phyloP scores from a whole-genome alignment of 2,329 filamentous ascomycete genomes.

The Penicillium palitans region DNA sequence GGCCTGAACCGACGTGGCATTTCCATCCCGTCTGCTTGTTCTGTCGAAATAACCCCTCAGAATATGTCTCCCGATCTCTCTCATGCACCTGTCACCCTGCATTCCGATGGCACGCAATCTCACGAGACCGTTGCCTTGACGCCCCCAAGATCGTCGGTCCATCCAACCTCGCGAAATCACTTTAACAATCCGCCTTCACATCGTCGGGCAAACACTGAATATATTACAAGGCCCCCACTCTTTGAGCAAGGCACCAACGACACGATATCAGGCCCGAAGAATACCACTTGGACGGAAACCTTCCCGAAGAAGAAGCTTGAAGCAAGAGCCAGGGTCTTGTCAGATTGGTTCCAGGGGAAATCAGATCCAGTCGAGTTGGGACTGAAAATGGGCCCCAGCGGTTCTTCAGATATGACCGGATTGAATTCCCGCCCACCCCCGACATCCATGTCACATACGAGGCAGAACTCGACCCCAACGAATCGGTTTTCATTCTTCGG shows the following conservation, averaged over 20 bases:
- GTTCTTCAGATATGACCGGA: conserved; percentile 12
- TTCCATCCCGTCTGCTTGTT: conserved; percentile 24
- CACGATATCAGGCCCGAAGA: conserved; percentile 17
- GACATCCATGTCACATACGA: conserved; percentile 15
- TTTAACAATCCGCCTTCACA: conserved; percentile 27
- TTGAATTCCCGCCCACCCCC: conserved; percentile 15
- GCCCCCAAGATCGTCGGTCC: conserved; percentile 18
- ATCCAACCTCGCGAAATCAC: conserved; percentile 17
- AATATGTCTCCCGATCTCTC: conserved; percentile 21
- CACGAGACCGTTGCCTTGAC: conserved; percentile 26
- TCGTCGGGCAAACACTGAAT: conserved; percentile 39
- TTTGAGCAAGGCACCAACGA: conserved; percentile 31
- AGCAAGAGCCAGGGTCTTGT: conserved; percentile 40
- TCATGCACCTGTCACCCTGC: conserved; percentile 21
- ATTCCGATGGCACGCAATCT: conserved; percentile 26
- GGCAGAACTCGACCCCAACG: conserved; percentile 24
- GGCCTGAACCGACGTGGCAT: conserved; percentile 34
- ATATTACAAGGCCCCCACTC: conserved; percentile 31
- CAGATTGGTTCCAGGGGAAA: conserved; percentile 56
- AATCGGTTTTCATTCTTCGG: conserved; percentile 48
- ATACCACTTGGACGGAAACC: conserved; percentile 26
- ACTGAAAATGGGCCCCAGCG: conserved; percentile 31
- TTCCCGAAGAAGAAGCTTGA: conserved; percentile 34
- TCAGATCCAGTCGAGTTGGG: conserved; percentile 52
- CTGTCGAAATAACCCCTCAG: conserved; percentile 1